Evolutionary conservation across 2,329 filamentous ascomycete genomes (phyloP).

Genomic region (Aurifilum marmelostoma): DNA sequence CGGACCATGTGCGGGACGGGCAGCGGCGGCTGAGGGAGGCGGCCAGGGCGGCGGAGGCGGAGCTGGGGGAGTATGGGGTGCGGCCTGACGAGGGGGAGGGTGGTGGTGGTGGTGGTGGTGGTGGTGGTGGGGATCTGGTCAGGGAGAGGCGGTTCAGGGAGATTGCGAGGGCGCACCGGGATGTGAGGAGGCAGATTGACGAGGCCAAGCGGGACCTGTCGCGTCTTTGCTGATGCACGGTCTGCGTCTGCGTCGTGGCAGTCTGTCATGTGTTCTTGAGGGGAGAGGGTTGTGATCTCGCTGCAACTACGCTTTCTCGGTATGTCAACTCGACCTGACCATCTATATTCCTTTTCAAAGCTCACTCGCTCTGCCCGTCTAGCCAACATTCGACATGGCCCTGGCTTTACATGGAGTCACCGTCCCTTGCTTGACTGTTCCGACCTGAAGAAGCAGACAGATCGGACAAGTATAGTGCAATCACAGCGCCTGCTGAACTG

Average conservation of each 20-base stretch:
- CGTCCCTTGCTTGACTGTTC: background rate
- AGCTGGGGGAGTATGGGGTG: conserved; percentile 57
- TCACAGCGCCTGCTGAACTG: background rate
- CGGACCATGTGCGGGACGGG: conserved; percentile 53
- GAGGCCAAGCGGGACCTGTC: conserved; percentile 54
- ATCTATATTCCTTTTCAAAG: background rate
- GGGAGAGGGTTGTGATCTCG: background rate
- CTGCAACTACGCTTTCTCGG: background rate
- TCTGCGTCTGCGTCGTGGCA: background rate
- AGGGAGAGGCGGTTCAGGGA: conserved; percentile 58
- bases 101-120: conserved; percentile 19
- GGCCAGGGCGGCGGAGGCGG: conserved; percentile 44
- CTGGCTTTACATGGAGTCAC: background rate
- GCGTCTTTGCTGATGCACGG: conserved; percentile 19
- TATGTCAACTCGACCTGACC: background rate
- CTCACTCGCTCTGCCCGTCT: background rate
- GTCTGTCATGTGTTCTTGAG: background rate
- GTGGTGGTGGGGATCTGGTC: conserved; percentile 30
- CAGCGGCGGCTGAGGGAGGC: conserved; percentile 49
- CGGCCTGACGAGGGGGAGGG: conserved; percentile 28
- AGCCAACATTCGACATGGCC: background rate
- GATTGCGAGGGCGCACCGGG: conserved; percentile 54
- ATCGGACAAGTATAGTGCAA: background rate
- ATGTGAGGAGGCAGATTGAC: conserved; percentile 53
- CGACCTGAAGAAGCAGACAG: background rate